Evolutionary conservation across 164 flowering plant species (phyloP), one percentile per base, ranked within the genome.

Genomic region (Vitis amurensis): DNA sequence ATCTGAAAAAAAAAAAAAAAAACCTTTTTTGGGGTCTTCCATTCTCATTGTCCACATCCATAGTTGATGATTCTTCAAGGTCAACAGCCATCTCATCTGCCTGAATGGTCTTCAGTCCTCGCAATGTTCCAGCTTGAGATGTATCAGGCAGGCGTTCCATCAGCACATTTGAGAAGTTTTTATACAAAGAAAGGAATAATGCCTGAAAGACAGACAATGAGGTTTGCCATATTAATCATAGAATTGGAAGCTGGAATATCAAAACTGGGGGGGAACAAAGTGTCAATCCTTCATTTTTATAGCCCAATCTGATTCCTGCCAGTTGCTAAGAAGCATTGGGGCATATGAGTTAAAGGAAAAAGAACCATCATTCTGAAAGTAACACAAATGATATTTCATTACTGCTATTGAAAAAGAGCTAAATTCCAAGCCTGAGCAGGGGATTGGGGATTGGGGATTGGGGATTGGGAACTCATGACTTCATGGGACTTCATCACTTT

Each of bases 1-100:
- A 0, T 14, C 8, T 23, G 44, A 44, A 4, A 15, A 11, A 62
- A 17, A 52, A 13, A 30, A 17, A 19, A 19, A 52, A 66, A n/a
- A 16, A 92, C 97, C 91, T 87, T 74, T 68, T 84, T 57, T 81
- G 74, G 3, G 85, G 71, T 69, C 65, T 76, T 64, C 76, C 91
- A 68, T 82, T 82, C 66, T 88, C 97, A 44, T 85, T 70, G 68
- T 93, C 97, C 69, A 88, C 75, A 55, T 91, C 97, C 97, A 89
- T 92, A 64, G 77, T 77, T 13, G 92, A 79, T 55, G 89, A 57
- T 60, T 83, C 92, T 68, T 92, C 98, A 58, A 69, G 51, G 63
- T 89, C 99, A 68, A 87, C 72, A 64, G 89, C 83, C 91, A 86
- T 89, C 59, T 63, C 74, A 61, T 87, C 92, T 14, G 77, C 77